Evolutionary conservation across 805 yeast species (phyloP).

Genomic region (Aciculoconidium aculeatum): DNA sequence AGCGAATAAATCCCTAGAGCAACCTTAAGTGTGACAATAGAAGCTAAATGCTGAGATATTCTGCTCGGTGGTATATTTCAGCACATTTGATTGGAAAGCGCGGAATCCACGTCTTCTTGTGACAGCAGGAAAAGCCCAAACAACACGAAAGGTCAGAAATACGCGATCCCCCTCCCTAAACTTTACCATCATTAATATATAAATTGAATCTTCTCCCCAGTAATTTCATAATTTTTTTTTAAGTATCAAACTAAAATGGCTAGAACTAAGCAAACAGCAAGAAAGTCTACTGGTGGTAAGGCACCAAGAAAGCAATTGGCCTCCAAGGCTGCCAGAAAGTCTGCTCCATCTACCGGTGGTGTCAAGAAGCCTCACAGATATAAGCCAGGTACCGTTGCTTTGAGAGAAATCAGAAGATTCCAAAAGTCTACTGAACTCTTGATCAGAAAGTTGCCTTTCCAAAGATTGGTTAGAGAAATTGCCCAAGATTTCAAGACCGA

Average conservation of each 20-base stretch:
- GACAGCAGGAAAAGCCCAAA: too few species aligned
- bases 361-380: slow-evolving; percentile 94
- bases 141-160: too few species aligned
- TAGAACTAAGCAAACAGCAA: slow-evolving; percentile 91
- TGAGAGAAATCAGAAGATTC: slow-evolving; percentile 96
- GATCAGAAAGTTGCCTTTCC: slow-evolving; percentile 96
- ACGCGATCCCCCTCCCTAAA: too few species aligned
- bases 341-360: slow-evolving; percentile 91
- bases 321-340: slow-evolving; percentile 89
- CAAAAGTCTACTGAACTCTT: slow-evolving; percentile 93
- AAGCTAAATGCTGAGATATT: too few species aligned
- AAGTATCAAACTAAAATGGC: slow-evolving; percentile 55
- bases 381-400: slow-evolving; percentile 95
- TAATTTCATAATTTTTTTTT: too few species aligned
- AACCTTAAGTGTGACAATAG: too few species aligned
- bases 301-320: slow-evolving; percentile 94
- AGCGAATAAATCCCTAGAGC: too few species aligned
- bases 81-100: too few species aligned
- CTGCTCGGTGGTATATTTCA: too few species aligned
- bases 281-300: slow-evolving; percentile 94
- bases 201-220: too few species aligned
- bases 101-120: too few species aligned
- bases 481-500: slow-evolving; percentile 92
- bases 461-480: slow-evolving; percentile 92
- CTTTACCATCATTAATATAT: too few species aligned